Conservation (phyloP, 108 stramenopile species). For the Cyclotella choctawhatcheeana region DNA sequence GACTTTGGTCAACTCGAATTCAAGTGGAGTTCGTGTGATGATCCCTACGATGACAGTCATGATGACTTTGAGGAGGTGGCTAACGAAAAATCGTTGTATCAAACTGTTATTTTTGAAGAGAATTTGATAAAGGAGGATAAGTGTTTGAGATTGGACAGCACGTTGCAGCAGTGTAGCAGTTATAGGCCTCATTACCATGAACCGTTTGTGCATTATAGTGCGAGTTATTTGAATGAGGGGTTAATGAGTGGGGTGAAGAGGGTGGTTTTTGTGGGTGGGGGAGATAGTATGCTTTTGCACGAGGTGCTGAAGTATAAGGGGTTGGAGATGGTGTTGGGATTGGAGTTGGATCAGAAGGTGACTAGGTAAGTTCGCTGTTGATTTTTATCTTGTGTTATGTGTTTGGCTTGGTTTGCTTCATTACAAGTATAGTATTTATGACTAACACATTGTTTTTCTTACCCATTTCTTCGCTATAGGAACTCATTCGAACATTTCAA, state of each 20-base stretch:
- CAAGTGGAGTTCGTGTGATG: slow-evolving; percentile 49
- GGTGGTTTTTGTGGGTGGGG: slow-evolving; percentile 65
- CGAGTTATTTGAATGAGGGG: slow-evolving; percentile 31
- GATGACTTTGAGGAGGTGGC: slow-evolving; percentile 46
- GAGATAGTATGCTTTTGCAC: slow-evolving; percentile 65
- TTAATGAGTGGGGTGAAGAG: slow-evolving; percentile 32
- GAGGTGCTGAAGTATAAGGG: slow-evolving; percentile 67
- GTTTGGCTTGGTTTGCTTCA: no score
- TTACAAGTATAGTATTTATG: no score
- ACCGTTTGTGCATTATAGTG: slow-evolving; percentile 41
- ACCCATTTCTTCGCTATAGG: slow-evolving; percentile 6
- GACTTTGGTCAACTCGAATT: slow-evolving; percentile 47
- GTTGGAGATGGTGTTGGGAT: slow-evolving; percentile 61
- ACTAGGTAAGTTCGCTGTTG: slow-evolving; percentile 35
- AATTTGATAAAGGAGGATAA: slow-evolving; percentile 43
- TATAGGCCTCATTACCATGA: slow-evolving; percentile 50
- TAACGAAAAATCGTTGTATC: slow-evolving; percentile 31
- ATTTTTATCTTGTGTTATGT: no score
- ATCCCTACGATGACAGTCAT: slow-evolving; percentile 39
- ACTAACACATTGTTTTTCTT: background rate
- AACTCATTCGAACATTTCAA: slow-evolving; percentile 59
- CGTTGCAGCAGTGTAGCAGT: slow-evolving; percentile 44
- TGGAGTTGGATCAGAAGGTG: slow-evolving; percentile 68
- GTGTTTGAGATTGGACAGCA: slow-evolving; percentile 37
- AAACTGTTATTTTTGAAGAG: slow-evolving; percentile 40